Conservation (phyloP, 805 yeast species). For the Pichia thaimueangensis region DNA sequence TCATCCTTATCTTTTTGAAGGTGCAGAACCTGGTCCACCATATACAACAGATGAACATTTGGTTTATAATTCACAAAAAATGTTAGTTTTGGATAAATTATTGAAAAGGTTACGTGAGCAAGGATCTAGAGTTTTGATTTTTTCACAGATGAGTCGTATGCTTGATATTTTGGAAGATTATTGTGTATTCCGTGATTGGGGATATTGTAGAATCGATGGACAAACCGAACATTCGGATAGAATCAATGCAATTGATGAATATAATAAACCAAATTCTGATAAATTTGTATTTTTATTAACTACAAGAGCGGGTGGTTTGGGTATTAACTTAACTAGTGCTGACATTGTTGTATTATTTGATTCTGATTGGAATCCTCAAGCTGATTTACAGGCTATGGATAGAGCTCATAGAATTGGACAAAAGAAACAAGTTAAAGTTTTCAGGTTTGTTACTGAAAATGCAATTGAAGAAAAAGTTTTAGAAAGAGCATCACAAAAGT, state of each 20-base stretch:
- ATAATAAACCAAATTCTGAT: conserved; percentile 64
- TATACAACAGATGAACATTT: conserved; percentile 80
- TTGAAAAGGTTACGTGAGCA: conserved; percentile 55
- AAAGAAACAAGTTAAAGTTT: conserved; percentile 75
- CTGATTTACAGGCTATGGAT: conserved; percentile 86
- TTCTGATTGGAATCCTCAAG: conserved; percentile 88
- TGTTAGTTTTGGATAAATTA: conserved; percentile 63
- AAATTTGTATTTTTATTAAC: conserved; percentile 73
- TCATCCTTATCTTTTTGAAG: conserved; percentile 79
- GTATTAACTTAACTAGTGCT: conserved; percentile 77
- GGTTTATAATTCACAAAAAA: conserved; percentile 64
- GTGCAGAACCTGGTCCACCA: conserved; percentile 89
- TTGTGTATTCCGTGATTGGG: conserved; percentile 59
- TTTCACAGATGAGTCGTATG: conserved; percentile 80
- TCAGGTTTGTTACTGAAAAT: conserved; percentile 70
- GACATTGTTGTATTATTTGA: conserved; percentile 71
- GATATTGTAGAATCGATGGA: conserved; percentile 78
- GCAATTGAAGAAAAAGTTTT: conserved; percentile 79
- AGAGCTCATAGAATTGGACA: conserved; percentile 87
- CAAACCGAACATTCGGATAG: conserved; percentile 76
- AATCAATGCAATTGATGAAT: conserved; percentile 69
- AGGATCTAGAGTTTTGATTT: conserved; percentile 73
- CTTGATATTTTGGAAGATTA: conserved; percentile 78
- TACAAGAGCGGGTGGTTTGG: conserved; percentile 87
- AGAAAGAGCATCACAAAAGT: conserved; percentile 75